These are phyloP conservation scores for Torulaspora indica DNA, from an alignment of 805 yeast genomes.

Conservation along the genomic window DNA sequence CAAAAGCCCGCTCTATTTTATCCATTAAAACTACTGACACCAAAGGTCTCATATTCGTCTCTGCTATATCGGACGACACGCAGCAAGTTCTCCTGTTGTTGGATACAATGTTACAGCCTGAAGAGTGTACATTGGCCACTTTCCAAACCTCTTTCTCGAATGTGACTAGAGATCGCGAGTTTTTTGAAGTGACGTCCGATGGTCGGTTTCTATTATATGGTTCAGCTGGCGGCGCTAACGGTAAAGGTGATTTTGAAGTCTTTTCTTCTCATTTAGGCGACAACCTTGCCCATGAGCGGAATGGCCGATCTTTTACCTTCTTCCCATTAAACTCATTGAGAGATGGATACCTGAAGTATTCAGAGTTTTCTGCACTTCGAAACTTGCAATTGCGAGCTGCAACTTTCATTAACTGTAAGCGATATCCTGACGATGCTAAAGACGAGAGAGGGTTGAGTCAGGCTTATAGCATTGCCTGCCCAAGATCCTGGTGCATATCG, in stretches of 20 bases:
- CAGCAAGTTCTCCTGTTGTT: slow-evolving; percentile 9
- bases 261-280: slow-evolving; percentile 17
- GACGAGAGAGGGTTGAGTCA: no score
- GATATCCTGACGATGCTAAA: background rate
- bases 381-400: slow-evolving; percentile 3
- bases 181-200: slow-evolving; percentile 17
- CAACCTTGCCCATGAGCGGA: slow-evolving; percentile 11
- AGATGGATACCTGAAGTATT: background rate
- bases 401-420: background rate
- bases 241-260: slow-evolving; percentile 22
- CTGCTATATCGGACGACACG: slow-evolving; percentile 10
- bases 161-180: slow-evolving; percentile 21
- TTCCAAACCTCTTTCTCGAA: slow-evolving; percentile 19
- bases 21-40: slow-evolving; percentile 9
- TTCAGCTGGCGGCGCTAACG: slow-evolving; percentile 6
- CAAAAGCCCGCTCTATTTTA: slow-evolving; percentile 8
- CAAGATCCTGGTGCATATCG: no score
- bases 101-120: slow-evolving; percentile 5
- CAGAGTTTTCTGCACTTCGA: background rate
- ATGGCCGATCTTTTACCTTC: background rate
- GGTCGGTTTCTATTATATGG: slow-evolving; percentile 27
- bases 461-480: no score
- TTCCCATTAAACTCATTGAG: slow-evolving; percentile 13
- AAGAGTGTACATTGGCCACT: slow-evolving; percentile 1
- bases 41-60: slow-evolving; percentile 12